Evolutionary conservation across 2,329 filamentous ascomycete genomes (phyloP).

Genomic region (Apiospora saccharicola): DNA sequence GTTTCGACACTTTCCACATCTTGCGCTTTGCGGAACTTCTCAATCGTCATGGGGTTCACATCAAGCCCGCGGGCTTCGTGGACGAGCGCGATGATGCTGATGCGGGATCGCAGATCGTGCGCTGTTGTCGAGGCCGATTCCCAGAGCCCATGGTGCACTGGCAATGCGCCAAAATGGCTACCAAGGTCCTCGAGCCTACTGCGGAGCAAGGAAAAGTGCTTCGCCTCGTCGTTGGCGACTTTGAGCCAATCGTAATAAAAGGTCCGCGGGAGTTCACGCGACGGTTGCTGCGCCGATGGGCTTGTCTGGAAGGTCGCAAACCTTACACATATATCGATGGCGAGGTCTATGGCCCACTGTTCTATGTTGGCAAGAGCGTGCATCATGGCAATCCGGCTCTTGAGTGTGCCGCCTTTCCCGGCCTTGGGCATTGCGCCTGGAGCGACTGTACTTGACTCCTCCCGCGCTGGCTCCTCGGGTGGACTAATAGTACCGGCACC

Average conservation of each 20-base stretch:
- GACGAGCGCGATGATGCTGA: conserved; percentile 55
- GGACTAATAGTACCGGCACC: conserved; percentile 46
- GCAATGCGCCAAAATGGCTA: conserved; percentile 51
- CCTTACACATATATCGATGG: conserved; percentile 54
- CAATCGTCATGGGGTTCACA: conserved; percentile 55
- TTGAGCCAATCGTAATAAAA: conserved; percentile 58
- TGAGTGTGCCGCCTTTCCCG: conserved; percentile 51
- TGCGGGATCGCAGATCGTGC: conserved; percentile 52
- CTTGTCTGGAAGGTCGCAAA: conserved; percentile 52
- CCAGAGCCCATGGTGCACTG: conserved; percentile 55
- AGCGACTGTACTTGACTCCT: conserved; percentile 47
- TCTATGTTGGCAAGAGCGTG: conserved; percentile 57
- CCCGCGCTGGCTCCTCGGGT: conserved; percentile 50
- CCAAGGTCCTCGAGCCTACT: conserved; percentile 53
- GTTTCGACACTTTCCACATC: conserved; percentile 51
- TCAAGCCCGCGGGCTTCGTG: conserved; percentile 56
- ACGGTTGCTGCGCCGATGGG: conserved; percentile 27
- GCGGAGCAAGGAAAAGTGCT: conserved; percentile 55
- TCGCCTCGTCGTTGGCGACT: conserved; percentile 55
- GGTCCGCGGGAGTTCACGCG: conserved; percentile 48
- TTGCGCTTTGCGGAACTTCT: conserved; percentile 51
- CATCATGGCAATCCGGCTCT: conserved; percentile 54
- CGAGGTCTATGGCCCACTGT: conserved; percentile 56
- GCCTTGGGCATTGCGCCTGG: conserved; percentile 49
- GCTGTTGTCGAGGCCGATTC: conserved; percentile 51